These are phyloP conservation scores for Ophiostoma novo-ulmi DNA, from an alignment of 2,329 filamentous ascomycete species.

Conservation along the genomic window DNA sequence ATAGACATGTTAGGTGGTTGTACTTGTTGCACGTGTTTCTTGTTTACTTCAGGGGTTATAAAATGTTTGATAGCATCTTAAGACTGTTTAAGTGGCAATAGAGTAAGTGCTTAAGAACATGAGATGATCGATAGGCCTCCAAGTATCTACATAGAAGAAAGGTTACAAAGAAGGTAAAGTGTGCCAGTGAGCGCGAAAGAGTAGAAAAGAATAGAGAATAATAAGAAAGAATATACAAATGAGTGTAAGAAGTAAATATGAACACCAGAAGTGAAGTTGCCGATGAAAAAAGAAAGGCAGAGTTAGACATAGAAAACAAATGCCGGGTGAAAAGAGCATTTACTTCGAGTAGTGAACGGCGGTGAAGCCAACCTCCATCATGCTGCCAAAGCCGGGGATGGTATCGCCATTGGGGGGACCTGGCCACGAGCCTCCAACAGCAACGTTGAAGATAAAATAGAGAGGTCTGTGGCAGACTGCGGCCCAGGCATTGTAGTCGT, in stretches of 20 bases:
- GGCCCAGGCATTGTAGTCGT: conserved; percentile 42
- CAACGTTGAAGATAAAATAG: conserved; percentile 46
- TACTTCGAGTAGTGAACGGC: conserved; percentile 35
- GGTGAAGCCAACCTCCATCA: conserved; percentile 41
- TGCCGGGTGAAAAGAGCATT: not conserved
- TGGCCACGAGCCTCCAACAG: conserved; percentile 42
- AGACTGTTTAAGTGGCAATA: no score
- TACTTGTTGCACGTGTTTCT: not conserved
- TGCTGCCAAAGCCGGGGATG: conserved; percentile 36
- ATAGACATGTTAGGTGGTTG: not conserved
- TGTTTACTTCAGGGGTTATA: not conserved
- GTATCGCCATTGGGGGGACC: conserved; percentile 36
- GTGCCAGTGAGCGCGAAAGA: not conserved
- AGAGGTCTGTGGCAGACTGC: conserved; percentile 41
- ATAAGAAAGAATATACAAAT: not conserved
- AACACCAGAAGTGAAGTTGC: conserved; percentile 15
- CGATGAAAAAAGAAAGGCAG: not conserved
- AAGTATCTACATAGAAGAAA: not conserved
- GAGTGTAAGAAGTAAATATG: not conserved
- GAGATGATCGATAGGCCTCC: not conserved
- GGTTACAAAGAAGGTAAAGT: not conserved
- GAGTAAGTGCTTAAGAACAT: no score
- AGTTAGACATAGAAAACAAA: no score
- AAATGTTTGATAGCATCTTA: no score
- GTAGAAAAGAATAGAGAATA: not conserved